Evolutionary conservation across 768 basidiomycete genomes (phyloP).

Genomic region (Suillus discolor): DNA sequence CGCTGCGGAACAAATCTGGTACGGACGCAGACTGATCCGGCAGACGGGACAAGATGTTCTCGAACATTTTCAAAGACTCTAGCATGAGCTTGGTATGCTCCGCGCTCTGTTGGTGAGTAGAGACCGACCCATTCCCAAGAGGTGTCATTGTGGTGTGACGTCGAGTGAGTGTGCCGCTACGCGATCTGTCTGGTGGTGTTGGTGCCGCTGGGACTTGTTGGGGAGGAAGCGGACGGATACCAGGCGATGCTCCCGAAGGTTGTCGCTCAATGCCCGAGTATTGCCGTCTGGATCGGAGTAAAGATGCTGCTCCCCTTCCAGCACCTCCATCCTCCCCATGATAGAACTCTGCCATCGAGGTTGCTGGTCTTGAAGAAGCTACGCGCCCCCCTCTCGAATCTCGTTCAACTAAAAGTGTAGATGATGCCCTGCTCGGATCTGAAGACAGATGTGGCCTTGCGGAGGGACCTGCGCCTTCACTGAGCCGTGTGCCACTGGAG

Average conservation of each 20-base stretch:
- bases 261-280: constrained; percentile 17
- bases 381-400: constrained; percentile 24
- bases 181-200: constrained; percentile 16
- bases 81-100: constrained; percentile 75
- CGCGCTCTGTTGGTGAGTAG: constrained; percentile 29
- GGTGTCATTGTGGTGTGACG: constrained; percentile 23
- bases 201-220: constrained; percentile 22
- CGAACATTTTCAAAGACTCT: constrained; percentile 71
- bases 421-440: constrained; percentile 25
- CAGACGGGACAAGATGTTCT: constrained; percentile 61
- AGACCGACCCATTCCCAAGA: constrained; percentile 14
- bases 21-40: constrained; percentile 46
- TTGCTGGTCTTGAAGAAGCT: constrained; percentile 43
- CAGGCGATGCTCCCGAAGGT: constrained; percentile 20
- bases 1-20: constrained; percentile 59
- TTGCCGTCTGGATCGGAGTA: constrained; percentile 24
- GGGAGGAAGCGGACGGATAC: constrained; percentile 13
- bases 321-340: constrained; percentile 23
- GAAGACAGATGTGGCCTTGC: constrained; percentile 28
- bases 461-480: constrained; percentile 20
- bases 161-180: constrained; percentile 13
- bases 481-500: constrained; percentile 23
- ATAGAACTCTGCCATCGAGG: constrained; percentile 57
- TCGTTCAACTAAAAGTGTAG: constrained; percentile 20
- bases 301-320: constrained; percentile 16